Base-by-base conservation (phyloP, 2,329 filamentous ascomycete species). In the Cadophora sp. region DNA sequence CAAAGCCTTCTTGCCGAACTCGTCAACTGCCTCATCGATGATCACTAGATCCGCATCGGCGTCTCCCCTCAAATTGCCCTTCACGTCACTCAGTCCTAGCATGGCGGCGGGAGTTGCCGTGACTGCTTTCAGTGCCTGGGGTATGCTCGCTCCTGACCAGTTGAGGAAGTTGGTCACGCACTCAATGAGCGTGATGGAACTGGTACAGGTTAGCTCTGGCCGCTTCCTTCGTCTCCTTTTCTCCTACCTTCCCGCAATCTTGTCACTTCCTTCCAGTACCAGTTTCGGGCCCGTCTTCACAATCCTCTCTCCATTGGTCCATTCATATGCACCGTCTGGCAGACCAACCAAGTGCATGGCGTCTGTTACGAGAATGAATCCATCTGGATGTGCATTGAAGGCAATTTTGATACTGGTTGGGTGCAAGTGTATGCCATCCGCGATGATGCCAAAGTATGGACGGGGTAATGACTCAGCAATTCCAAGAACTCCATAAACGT, bases 391-490 rank as follows among this genome's bases (percentile, higher is more conserved):
- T 0, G 93, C 90, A 73, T 92, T 92, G 82, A 91, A 97, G 1
- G 94, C 94, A 69, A 97, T 95, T 79, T 94, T 94, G 80, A 97
- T 89, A 0, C 92, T 92, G 0, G 93, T 94, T 0, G 93, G 92
- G 74, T 97, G 94, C 37, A 97, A 83, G 78, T 97, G 94, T 70
- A 97, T 93, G 24, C 94, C 94, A 77, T 97, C 94, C 3, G 92
- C 89, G 69, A 97, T 97, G 76, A 97, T 87, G 68, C 94, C 94
- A 78, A 95, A 97, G 79, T 87, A 97, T 0, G 94, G 94, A 62
- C 90, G 84, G 3, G 71, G 72, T 11, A 73, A 62, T 2, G 63
- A 71, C 74, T 90, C 86, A 9, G 86, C 86, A 70, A 87, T 86
- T 68, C 94, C 93, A 16, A 97, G 82, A 0, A 97, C 88, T 31